phyloP scores from a whole-genome alignment of 305 asterid species.

The Salvia sclarea region DNA sequence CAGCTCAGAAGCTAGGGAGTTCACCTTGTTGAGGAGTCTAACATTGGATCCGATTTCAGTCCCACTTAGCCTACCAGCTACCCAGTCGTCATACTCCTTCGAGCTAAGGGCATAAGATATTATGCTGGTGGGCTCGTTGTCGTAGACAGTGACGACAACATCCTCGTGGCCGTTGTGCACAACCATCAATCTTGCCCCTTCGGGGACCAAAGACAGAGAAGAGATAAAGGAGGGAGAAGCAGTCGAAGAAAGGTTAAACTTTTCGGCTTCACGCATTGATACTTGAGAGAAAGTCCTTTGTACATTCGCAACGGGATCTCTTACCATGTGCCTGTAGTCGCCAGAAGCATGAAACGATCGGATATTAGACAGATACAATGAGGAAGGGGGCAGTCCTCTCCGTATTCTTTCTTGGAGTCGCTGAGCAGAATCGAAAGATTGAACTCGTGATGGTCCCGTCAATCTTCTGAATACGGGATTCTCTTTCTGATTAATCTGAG shows the following conservation, averaged over 20 bases:
- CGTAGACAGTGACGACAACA: conserved; percentile 62
- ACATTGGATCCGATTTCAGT: conserved; percentile 42
- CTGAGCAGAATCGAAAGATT: conserved; percentile 88
- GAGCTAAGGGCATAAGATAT: conserved; percentile 76
- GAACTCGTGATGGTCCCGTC: conserved; percentile 60
- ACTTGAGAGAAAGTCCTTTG: conserved; percentile 60
- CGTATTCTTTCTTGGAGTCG: conserved; percentile 66
- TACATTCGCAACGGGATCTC: conserved; percentile 67
- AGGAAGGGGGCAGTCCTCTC: conserved; percentile 70
- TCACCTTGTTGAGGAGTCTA: conserved; percentile 41
- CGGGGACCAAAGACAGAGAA: conserved; percentile 56
- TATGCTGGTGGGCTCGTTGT: conserved; percentile 87
- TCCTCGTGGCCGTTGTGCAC: conserved; percentile 50
- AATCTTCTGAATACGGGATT: conserved; percentile 45
- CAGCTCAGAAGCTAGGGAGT: conserved; percentile 49
- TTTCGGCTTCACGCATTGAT: conserved; percentile 55
- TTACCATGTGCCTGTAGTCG: conserved; percentile 71
- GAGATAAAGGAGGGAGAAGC: conserved; percentile 54
- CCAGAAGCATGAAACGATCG: conserved; percentile 92
- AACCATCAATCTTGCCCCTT: conserved; percentile 80
- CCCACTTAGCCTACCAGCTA: conserved; percentile 41
- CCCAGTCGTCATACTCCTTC: conserved; percentile 65
- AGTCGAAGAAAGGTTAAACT: conserved; percentile 39
- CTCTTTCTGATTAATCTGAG: conserved; percentile 36
- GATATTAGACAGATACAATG: conserved; percentile 50